Percentiles rank a stretch among this genome's conserved stretches.
Conservation (phyloP, 495 filamentous ascomycete species). For the Lasiosphaeria miniovina region DNA sequence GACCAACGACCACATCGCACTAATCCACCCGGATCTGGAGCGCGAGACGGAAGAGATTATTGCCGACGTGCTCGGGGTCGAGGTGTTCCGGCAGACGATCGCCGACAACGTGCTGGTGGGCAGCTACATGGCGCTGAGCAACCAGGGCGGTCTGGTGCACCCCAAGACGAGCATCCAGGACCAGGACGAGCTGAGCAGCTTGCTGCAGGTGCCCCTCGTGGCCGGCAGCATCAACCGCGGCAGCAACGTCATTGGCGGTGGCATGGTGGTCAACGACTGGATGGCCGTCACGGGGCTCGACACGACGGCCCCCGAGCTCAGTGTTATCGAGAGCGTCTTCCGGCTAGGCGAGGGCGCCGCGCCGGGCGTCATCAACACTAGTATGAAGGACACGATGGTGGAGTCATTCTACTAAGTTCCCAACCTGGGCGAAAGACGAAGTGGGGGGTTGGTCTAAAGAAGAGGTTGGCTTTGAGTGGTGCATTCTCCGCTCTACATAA, state of each 20-base stretch:
- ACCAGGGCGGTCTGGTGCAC: constrained; percentile 95
- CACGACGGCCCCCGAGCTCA: constrained; percentile 94
- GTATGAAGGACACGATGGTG: constrained; percentile 94
- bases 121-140: constrained; percentile 91
- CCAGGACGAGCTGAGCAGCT: constrained; percentile 90
- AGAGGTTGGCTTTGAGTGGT: too few relatives aligned
- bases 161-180: constrained; percentile 95
- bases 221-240: constrained; percentile 92
- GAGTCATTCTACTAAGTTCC: constrained; percentile 86
- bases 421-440: too few relatives aligned
- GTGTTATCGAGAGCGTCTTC: constrained; percentile 94
- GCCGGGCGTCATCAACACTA: constrained; percentile 68
- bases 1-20: constrained; percentile 91
- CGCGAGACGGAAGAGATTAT: constrained; percentile 95
- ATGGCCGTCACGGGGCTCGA: constrained; percentile 94
- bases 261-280: constrained; percentile 99
- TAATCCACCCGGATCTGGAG: constrained; percentile 95
- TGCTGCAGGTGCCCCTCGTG: constrained; percentile 93
- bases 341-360: constrained; percentile 83
- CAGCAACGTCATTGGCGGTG: constrained; percentile 88
- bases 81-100: constrained; percentile 97
- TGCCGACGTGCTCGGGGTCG: constrained; percentile 93
- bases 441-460: too few relatives aligned
- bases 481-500: too few relatives aligned
- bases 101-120: constrained; percentile 95